Evolutionary conservation across 345 rosid species (phyloP).

Genomic region (Eucalyptus decipiens): DNA sequence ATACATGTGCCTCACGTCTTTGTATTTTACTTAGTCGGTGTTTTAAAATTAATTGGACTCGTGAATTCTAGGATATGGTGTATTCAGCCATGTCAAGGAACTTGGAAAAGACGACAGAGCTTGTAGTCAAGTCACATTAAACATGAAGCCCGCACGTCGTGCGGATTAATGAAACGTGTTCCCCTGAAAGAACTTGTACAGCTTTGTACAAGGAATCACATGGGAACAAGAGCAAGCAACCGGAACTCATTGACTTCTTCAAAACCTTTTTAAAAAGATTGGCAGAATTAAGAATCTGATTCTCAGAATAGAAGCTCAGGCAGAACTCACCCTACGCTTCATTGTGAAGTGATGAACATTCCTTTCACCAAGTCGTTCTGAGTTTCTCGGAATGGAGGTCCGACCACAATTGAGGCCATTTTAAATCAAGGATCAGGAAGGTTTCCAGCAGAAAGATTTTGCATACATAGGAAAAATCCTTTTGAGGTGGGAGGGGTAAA

Average conservation of each 20-base stretch:
- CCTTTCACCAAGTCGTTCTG: background rate
- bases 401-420: background rate
- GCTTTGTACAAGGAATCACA: background rate
- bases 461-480: background rate
- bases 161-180: background rate
- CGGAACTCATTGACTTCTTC: background rate
- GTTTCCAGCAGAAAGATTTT: background rate
- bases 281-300: background rate
- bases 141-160: background rate
- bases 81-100: background rate
- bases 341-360: background rate
- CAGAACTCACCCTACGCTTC: background rate
- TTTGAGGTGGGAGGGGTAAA: background rate
- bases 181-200: background rate
- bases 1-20: background rate
- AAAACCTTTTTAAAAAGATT: background rate
- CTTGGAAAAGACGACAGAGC: background rate
- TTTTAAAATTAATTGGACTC: background rate
- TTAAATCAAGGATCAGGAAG: background rate
- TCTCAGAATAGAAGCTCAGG: background rate
- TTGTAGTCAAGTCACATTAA: background rate
- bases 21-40: background rate
- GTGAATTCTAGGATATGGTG: background rate
- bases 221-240: background rate
- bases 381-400: background rate